Conservation (phyloP, 2,329 filamentous ascomycete species). For the Calycina marina region DNA sequence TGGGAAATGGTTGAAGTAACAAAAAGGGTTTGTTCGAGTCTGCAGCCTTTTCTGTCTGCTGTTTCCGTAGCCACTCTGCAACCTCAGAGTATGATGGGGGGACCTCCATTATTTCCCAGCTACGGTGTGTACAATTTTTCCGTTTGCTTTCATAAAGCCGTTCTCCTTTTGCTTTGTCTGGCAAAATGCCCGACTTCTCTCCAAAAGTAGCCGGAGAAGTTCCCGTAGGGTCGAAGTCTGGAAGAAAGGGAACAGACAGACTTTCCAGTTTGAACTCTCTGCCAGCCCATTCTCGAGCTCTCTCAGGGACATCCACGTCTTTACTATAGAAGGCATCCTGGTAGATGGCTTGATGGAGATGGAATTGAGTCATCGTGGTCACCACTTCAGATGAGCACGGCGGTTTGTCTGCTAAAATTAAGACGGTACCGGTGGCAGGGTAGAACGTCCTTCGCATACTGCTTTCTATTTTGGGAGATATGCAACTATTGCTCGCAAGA, state of each 20-base stretch:
- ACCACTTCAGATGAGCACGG: conserved; percentile 33
- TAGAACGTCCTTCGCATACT: conserved; percentile 8
- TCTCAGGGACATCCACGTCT: conserved; percentile 67
- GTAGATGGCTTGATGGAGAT: conserved; percentile 57
- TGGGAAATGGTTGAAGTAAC: conserved; percentile 2
- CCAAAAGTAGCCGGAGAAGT: conserved; percentile 40
- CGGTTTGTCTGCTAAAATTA: conserved; percentile 23
- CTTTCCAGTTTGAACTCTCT: conserved; percentile 69
- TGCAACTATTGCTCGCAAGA: too few relatives aligned
- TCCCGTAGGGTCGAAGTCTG: conserved; percentile 56
- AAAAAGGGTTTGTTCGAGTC: conserved; percentile 8
- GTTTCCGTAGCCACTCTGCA: conserved; percentile 44
- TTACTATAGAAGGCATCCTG: conserved; percentile 77
- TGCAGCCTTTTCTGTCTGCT: conserved; percentile 13
- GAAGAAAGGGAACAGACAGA: conserved; percentile 63
- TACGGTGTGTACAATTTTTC: conserved; percentile 43
- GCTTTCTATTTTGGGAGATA: conserved; percentile 4
- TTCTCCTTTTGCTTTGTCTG: conserved; percentile 38
- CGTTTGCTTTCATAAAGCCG: conserved; percentile 35
- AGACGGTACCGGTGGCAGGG: not conserved
- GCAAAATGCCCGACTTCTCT: conserved; percentile 29
- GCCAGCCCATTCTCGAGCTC: conserved; percentile 71
- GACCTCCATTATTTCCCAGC: conserved; percentile 61
- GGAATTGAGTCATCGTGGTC: conserved; percentile 39
- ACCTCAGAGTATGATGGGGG: conserved; percentile 64